A percentile compares a stretch with the other conserved stretches of the same genome.
phyloP scores from a whole-genome alignment of 805 yeast genomes.

The Starmerella cellae region DNA sequence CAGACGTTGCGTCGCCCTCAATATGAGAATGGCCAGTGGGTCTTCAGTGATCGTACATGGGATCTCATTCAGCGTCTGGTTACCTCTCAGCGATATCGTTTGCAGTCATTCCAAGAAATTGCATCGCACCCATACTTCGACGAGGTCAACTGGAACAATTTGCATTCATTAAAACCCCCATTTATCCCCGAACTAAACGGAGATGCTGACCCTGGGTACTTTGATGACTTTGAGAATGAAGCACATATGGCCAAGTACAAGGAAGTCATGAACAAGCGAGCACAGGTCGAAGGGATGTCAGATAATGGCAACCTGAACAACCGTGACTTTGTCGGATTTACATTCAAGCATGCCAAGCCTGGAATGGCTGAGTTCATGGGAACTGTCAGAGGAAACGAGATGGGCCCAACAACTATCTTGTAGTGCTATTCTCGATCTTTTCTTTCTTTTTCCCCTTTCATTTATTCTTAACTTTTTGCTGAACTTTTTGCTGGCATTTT shows the following conservation, averaged over 20 bases:
- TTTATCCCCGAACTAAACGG: conserved; percentile 93
- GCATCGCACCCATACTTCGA: conserved; percentile 66
- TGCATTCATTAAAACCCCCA: conserved; percentile 72
- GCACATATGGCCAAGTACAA: conserved; percentile 95
- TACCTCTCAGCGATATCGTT: conserved; percentile 62
- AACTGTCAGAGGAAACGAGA: conserved; percentile 14
- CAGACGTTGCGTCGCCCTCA: conserved; percentile 79
- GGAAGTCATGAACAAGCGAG: conserved; percentile 88
- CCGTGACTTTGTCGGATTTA: conserved; percentile 80
- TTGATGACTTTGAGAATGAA: conserved; percentile 93
- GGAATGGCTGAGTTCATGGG: conserved; percentile 9
- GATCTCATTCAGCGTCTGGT: conserved; percentile 64
- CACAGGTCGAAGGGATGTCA: conserved; percentile 66
- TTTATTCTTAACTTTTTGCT: too few relatives aligned
- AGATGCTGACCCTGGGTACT: conserved; percentile 97
- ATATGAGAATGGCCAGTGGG: conserved; percentile 79
- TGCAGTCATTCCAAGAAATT: conserved; percentile 69
- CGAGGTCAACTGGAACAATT: conserved; percentile 64
- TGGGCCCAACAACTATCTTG: conserved; percentile 17
- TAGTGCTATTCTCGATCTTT: too few relatives aligned
- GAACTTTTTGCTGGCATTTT: too few relatives aligned
- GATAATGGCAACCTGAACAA: conserved; percentile 47
- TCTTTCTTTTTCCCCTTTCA: background rate
- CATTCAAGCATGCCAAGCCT: conserved; percentile 66
- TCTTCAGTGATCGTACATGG: conserved; percentile 96